phyloP scores from a whole-genome alignment of 176 grass and related monocot genomes.

The Phyllostachys edulis region DNA sequence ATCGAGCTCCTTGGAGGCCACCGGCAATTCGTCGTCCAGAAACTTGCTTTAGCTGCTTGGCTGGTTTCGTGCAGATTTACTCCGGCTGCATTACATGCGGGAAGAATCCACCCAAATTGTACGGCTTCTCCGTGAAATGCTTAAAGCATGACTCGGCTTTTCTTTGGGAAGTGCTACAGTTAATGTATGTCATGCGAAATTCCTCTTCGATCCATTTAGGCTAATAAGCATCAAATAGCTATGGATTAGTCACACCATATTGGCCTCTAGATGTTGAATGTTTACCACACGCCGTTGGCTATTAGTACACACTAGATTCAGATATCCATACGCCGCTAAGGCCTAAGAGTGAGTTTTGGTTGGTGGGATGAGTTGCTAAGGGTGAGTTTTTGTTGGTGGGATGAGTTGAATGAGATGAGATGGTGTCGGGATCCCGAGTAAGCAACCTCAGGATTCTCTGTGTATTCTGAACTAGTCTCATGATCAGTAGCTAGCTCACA shows the following conservation, averaged over 20 bases:
- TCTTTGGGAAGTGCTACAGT: neutral
- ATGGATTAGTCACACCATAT: neutral
- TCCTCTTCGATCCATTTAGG: neutral
- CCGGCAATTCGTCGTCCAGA: too few species aligned
- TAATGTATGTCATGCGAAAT: neutral
- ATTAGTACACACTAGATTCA: neutral
- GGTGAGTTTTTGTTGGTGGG: too few species aligned
- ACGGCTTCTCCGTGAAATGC: neutral
- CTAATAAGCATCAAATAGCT: neutral
- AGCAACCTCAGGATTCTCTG: too few species aligned
- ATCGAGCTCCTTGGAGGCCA: too few species aligned
- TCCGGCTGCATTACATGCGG: neutral
- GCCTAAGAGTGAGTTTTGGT: too few species aligned
- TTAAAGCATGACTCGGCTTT: neutral
- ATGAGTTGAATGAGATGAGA: too few species aligned
- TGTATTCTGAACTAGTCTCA: too few species aligned
- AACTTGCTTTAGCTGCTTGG: neutral
- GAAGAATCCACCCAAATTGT: neutral
- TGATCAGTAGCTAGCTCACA: too few species aligned
- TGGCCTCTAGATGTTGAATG: neutral
- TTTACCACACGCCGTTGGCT: neutral
- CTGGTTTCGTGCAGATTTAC: neutral
- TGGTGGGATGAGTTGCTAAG: too few species aligned
- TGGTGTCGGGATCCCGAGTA: too few species aligned
- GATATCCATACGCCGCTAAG: neutral